phyloP scores from a whole-genome alignment of 306 rosid species.

The Trifolium repens region DNA sequence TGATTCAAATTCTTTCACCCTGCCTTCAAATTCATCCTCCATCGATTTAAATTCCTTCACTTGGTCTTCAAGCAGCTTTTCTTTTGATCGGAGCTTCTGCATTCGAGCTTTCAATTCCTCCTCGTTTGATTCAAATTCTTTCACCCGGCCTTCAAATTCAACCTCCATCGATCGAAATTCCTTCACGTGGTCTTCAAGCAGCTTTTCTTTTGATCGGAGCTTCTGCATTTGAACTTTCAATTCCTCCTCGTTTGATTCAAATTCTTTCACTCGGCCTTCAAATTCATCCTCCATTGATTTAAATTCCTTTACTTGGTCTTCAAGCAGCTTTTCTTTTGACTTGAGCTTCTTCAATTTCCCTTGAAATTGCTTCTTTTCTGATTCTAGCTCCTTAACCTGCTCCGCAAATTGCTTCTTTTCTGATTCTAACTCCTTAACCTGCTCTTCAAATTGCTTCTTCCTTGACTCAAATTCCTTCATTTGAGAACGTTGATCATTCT shows the following conservation, averaged over 20 bases:
- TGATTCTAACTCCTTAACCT: neutral
- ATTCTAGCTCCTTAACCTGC: neutral
- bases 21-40: neutral
- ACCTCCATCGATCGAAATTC: neutral
- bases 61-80: neutral
- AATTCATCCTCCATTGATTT: neutral
- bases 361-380: neutral
- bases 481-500: neutral
- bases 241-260: neutral
- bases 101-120: too few relatives aligned
- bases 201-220: conserved; percentile 27
- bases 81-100: neutral
- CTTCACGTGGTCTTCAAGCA: neutral
- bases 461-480: conserved; percentile 35
- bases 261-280: neutral
- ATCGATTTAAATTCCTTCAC: neutral
- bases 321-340: conserved; percentile 1
- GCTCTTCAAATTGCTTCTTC: conserved; percentile 28
- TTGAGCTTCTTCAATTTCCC: neutral
- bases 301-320: neutral
- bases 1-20: neutral
- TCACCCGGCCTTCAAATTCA: too few relatives aligned
- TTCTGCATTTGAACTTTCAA: neutral
- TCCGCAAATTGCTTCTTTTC: conserved; percentile 25
- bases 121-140: neutral